Evolutionary conservation across 2,329 filamentous ascomycete species (phyloP), one percentile per base, ranked within the genome.

Genomic region (Emmonsiellopsis sp.): DNA sequence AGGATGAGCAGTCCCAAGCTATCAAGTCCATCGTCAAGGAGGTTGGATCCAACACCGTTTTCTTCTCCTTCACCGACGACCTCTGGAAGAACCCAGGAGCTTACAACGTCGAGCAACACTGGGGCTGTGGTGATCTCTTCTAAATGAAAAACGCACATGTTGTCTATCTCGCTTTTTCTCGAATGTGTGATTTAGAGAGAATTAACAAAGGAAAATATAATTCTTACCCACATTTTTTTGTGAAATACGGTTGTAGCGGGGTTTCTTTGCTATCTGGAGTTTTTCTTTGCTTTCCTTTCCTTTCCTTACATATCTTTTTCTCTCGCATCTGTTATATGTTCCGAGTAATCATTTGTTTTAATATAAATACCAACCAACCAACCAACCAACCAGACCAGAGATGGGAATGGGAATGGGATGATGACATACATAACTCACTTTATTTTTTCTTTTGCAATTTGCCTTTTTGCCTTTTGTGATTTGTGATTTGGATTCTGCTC

Each of bases 31-130:
- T 97, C 67, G 73, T 83, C 59, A 63, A 80, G 62, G 73, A 74
- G 58, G 79, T 81, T 55, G 89, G 89, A 65, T 73, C 78, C 64
- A 80, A 84, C 73, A 80, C 83, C 43, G 83, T 89, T 70, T 84
- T 95, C 76, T 94, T 96, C 82, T 87, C 84, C 61, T 89, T 79
- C 74, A 76, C 80, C 63, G 76, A 94, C 65, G 91, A 96, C 70
- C 59, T 71, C 61, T 97, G 91, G 91, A 96, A 96, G 84, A 64
- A 73, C 41, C 72, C 80, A 32, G 86, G 85, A 61, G 69, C 73
- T 35, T 88, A 83, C 72, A 73, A 73, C 57, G 89, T 90, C 63
- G 91, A 96, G 84, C 82, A 84, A 74, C 77, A 79, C 78, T 96
- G 89, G 81, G 89, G 90, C 58, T 84, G 81, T 67, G 72, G 74